Evolutionary conservation across 2,329 filamentous ascomycete species (phyloP).

Genomic region (Cladobotryum protrusum): DNA sequence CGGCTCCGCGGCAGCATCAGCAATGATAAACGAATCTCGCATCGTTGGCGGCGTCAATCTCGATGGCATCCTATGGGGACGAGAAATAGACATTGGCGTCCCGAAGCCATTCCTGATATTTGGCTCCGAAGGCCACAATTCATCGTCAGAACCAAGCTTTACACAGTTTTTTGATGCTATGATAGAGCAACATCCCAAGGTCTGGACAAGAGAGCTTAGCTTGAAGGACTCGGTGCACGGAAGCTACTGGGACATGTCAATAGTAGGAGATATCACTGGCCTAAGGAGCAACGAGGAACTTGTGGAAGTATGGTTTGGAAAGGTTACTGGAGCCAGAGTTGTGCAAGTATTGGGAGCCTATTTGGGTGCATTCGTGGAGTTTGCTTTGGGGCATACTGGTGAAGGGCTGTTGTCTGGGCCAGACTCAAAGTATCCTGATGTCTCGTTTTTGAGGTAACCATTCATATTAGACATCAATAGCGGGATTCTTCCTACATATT

Average conservation of each 20-base stretch:
- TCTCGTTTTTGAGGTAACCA: conserved; percentile 4
- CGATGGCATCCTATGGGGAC: conserved; percentile 29
- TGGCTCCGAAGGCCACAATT: conserved; percentile 23
- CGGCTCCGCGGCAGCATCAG: conserved; percentile 26
- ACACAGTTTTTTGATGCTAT: conserved; percentile 19
- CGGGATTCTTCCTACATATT: too few relatives aligned
- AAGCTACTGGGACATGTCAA: conserved; percentile 24
- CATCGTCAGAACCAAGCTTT: conserved; percentile 20
- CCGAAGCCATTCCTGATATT: conserved; percentile 25
- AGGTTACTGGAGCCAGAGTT: conserved; percentile 20
- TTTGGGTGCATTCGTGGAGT: conserved; percentile 24
- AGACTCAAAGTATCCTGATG: conserved; percentile 7
- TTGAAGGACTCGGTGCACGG: conserved; percentile 23
- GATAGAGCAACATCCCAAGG: conserved; percentile 13
- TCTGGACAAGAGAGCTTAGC: conserved; percentile 26
- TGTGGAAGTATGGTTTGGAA: conserved; percentile 20
- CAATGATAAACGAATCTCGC: conserved; percentile 24
- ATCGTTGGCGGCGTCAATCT: conserved; percentile 31
- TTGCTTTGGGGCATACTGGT: conserved; percentile 16
- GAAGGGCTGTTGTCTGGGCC: conserved; percentile 16
- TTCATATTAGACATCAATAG: neutral
- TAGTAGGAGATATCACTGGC: conserved; percentile 20
- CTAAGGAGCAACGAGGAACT: conserved; percentile 14
- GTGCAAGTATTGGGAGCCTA: conserved; percentile 24
- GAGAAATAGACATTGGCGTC: conserved; percentile 19